Base-by-base conservation (phyloP, 2,329 filamentous ascomycete species). In the Zymoseptoria pseudotritici region DNA sequence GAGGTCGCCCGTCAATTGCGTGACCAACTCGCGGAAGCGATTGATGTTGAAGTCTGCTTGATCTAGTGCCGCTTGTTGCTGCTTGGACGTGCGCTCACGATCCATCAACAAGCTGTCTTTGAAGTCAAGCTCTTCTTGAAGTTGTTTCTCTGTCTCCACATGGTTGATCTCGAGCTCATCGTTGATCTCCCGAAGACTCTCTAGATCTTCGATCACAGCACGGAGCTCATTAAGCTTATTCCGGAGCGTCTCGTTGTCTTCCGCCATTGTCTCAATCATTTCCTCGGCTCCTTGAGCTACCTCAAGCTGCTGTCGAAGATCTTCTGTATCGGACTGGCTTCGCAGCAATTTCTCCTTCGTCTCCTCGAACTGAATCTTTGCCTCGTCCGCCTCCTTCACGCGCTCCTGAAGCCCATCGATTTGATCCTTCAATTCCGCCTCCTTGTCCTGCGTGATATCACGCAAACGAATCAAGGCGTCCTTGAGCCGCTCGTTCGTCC, bases 131-230 rank as follows among this genome's bases (percentile, higher is more conserved):
- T 97, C 92, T 68, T 95, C 89, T 72, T 96, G 91, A 75, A 99
- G 84, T 72, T 97, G 92, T 73, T 93, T 96, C 72, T 96, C 90
- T 42, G 91, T 90, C 71, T 97, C 91, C 3, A 94, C 84, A 70
- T 97, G 92, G 71, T 96, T 96, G 68, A 90, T 84, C 72, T 97
- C 92, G 3, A 99, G 84, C 75, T 99, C 94, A 69, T 97, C 92
- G 67, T 91, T 95, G 67, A 97, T 86, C 71, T 99, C 93, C 72
- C 91, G 92, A 57, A 97, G 78, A 61, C 84, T 90, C 73, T 97
- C 91, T 10, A 97, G 82, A 65, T 97, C 93, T 63, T 92, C 88
- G 62, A 97, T 88, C 7, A 88, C 86, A 19, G 85, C 85, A 69
- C 88, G 88, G 56, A 97, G 82, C 71, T 96, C 88, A 63, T 91